Conservation (phyloP, 495 filamentous ascomycete genomes). For the Symbiotaphrina buchneri region DNA sequence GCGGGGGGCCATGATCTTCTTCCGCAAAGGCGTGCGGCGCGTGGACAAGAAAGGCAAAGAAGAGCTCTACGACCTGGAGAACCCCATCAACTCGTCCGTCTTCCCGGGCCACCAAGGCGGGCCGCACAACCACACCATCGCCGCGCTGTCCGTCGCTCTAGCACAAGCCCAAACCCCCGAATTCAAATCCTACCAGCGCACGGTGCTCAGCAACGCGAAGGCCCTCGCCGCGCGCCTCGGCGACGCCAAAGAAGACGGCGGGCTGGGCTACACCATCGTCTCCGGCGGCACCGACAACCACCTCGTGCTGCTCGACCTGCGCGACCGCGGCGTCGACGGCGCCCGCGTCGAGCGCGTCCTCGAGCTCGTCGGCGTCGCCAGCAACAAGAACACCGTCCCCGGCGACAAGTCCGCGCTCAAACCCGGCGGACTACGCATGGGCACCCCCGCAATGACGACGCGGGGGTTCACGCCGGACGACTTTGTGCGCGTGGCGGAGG, state of each 20-base stretch:
- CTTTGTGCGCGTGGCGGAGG: conserved; percentile 73
- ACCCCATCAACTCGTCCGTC: conserved; percentile 85
- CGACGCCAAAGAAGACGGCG: conserved; percentile 44
- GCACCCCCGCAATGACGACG: conserved; percentile 94
- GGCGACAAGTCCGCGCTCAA: conserved; percentile 85
- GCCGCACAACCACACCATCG: conserved; percentile 97
- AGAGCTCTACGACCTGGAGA: conserved; percentile 77
- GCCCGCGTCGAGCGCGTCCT: conserved; percentile 86
- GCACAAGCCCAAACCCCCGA: conserved; percentile 81
- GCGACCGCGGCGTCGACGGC: conserved; percentile 74
- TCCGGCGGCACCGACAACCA: conserved; percentile 94
- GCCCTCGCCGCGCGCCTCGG: conserved; percentile 60
- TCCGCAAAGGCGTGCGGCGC: conserved; percentile 69
- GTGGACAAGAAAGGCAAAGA: conserved; percentile 68
- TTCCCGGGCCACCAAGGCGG: conserved; percentile 99
- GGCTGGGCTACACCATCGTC: conserved; percentile 76
- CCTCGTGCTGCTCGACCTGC: conserved; percentile 84
- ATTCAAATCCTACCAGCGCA: conserved; percentile 73
- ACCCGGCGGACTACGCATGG: conserved; percentile 78
- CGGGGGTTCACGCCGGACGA: conserved; percentile 72
- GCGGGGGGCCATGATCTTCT: conserved; percentile 96
- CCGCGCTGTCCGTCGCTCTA: conserved; percentile 77
- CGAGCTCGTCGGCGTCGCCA: conserved; percentile 83
- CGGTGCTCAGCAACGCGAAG: conserved; percentile 71
- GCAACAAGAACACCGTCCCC: conserved; percentile 97